Percentiles rank a stretch among this genome's conserved stretches.
Conservation (phyloP, 108 stramenopile genomes). For the Chaetoceros tenuissimus region DNA sequence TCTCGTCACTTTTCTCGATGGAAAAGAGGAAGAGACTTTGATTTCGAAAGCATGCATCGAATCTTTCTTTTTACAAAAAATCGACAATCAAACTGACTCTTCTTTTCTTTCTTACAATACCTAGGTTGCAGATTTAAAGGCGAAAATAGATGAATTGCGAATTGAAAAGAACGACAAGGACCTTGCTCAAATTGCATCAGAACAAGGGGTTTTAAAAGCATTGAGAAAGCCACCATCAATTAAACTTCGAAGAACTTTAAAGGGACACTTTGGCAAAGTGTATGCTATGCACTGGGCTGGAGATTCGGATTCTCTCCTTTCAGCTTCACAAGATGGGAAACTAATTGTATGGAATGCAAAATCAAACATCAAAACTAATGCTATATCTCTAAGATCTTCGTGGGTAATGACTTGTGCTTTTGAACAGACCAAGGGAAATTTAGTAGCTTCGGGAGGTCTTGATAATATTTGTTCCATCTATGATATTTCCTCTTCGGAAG, state of each 20-base stretch:
- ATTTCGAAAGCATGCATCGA: too few species aligned
- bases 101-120: too few species aligned
- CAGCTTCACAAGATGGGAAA: conserved; percentile 97
- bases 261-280: conserved; percentile 98
- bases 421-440: conserved; percentile 83
- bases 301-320: conserved; percentile 72
- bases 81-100: too few species aligned
- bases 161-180: conserved; percentile 30
- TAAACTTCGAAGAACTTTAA: conserved; percentile 68
- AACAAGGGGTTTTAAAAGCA: conserved; percentile 26
- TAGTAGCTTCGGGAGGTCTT: conserved; percentile 98
- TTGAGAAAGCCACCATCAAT: conserved; percentile 58
- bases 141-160: conserved; percentile 31
- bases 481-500: conserved; percentile 46
- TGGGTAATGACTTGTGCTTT: conserved; percentile 99
- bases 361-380: conserved; percentile 80
- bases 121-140: conserved; percentile 48
- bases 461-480: conserved; percentile 99
- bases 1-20: too few species aligned
- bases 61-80: too few species aligned
- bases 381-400: conserved; percentile 87
- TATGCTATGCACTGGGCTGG: conserved; percentile 96
- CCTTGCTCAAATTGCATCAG: conserved; percentile 16
- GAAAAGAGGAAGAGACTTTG: too few species aligned
- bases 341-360: conserved; percentile 96